Conservation (phyloP, 2,329 filamentous ascomycete species). For the Ramularia collo-cygni region DNA sequence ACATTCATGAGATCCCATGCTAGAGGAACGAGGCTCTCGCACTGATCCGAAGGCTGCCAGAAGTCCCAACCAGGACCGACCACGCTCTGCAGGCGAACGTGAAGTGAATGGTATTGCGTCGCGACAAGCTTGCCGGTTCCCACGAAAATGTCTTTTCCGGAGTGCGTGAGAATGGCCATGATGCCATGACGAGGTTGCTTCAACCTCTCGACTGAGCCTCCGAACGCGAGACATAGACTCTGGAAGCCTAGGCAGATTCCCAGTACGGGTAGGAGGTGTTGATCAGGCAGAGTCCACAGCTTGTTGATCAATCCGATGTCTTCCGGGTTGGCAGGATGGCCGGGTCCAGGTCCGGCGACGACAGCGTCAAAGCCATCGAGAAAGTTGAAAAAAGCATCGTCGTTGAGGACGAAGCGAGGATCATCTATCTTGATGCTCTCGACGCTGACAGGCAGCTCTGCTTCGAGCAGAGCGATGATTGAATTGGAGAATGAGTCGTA, state of each 20-base stretch:
- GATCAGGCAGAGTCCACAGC: conserved; percentile 62
- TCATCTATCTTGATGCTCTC: conserved; percentile 61
- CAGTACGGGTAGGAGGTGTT: conserved; percentile 64
- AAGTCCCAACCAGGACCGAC: conserved; percentile 26
- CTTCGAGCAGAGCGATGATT: conserved; percentile 74
- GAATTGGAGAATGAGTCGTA: conserved; percentile 98
- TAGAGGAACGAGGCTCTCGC: conserved; percentile 37
- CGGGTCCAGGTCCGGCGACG: conserved; percentile 85
- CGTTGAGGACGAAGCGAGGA: conserved; percentile 29
- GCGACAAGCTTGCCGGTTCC: conserved; percentile 56
- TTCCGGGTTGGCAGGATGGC: conserved; percentile 61
- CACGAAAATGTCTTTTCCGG: conserved; percentile 57
- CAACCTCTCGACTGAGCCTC: conserved; percentile 59
- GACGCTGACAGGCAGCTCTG: conserved; percentile 55
- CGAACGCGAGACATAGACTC: conserved; percentile 64
- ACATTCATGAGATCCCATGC: conserved; percentile 42
- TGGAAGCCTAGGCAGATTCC: conserved; percentile 90
- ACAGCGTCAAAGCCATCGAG: conserved; percentile 67
- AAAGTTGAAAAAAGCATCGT: conserved; percentile 37
- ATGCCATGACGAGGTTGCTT: conserved; percentile 75
- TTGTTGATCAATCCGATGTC: conserved; percentile 77
- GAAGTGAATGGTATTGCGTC: conserved; percentile 68
- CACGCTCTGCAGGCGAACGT: conserved; percentile 38
- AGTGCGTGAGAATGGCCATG: conserved; percentile 60
- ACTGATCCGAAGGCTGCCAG: conserved; percentile 34